Percentiles rank a stretch among this genome's conserved stretches.
Evolutionary conservation across 495 filamentous ascomycete genomes (phyloP).

Genomic region (Schizothecium vesticola): DNA sequence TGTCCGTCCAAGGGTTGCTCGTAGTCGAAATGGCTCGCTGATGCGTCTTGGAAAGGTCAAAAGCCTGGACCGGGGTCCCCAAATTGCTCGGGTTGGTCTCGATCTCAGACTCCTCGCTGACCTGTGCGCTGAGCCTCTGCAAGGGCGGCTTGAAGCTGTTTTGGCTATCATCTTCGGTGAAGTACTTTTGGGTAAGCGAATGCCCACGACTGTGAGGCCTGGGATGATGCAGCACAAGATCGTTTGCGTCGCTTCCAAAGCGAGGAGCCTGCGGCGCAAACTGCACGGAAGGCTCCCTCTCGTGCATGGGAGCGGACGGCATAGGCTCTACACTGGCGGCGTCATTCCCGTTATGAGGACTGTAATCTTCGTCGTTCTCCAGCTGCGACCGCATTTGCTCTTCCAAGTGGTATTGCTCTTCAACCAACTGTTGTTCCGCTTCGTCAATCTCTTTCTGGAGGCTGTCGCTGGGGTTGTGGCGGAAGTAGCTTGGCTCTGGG

Average conservation of each 20-base stretch:
- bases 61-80: constrained; percentile 52
- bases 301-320: constrained; percentile 25
- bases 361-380: constrained; percentile 60
- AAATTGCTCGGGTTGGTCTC: constrained; percentile 72
- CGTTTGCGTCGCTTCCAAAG: constrained; percentile 42
- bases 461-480: constrained; percentile 46
- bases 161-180: constrained; percentile 39
- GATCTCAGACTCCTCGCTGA: constrained; percentile 58
- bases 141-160: constrained; percentile 30
- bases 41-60: constrained; percentile 37
- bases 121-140: constrained; percentile 24
- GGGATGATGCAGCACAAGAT: constrained; percentile 53
- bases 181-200: constrained; percentile 51
- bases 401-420: constrained; percentile 64
- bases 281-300: constrained; percentile 37
- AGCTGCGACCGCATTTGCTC: constrained; percentile 65
- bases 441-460: constrained; percentile 83
- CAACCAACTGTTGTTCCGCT: constrained; percentile 74
- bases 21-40: constrained; percentile 38
- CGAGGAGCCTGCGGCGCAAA: constrained; percentile 35
- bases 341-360: constrained; percentile 46
- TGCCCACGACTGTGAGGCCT: constrained; percentile 57
- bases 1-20: constrained; percentile 50
- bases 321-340: constrained; percentile 22
- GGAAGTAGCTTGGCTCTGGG: constrained; percentile 40